Evolutionary conservation across 2,329 filamentous ascomycete species (phyloP).

Genomic region (Fusarium haematococcum): DNA sequence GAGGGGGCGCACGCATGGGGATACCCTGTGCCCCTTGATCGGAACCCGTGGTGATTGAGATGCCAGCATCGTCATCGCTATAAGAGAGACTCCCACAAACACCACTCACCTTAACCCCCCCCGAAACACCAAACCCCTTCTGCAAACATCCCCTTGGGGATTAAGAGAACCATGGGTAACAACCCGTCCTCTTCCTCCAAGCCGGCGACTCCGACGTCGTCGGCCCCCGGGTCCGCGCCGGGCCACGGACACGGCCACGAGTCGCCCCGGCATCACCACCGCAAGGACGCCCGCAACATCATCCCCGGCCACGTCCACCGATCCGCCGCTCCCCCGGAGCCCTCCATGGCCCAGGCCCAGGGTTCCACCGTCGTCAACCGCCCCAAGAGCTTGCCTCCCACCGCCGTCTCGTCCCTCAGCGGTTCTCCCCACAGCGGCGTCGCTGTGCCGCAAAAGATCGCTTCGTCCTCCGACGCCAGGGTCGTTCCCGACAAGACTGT

Average conservation of each 20-base stretch:
- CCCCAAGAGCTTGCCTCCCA: conserved; percentile 60
- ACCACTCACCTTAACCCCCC: too few species aligned
- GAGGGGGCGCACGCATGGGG: conserved; percentile 17
- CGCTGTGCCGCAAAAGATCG: conserved; percentile 44
- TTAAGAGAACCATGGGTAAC: conserved; percentile 50
- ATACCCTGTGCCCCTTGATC: not conserved
- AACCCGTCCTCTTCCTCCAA: conserved; percentile 54
- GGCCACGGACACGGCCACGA: conserved; percentile 40
- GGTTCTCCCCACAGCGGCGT: conserved; percentile 58
- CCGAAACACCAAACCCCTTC: too few species aligned
- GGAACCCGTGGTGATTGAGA: conserved; percentile 25
- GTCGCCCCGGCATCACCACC: conserved; percentile 47
- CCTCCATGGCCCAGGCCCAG: conserved; percentile 70
- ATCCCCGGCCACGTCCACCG: conserved; percentile 68
- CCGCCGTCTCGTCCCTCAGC: conserved; percentile 62
- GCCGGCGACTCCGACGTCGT: conserved; percentile 48
- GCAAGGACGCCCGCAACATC: conserved; percentile 59
- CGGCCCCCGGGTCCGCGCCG: conserved; percentile 42
- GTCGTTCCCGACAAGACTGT: conserved; percentile 17
- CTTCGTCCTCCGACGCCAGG: conserved; percentile 34
- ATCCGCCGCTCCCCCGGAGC: conserved; percentile 70
- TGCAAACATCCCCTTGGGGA: conserved; percentile 14
- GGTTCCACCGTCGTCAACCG: conserved; percentile 65
- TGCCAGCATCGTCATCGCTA: conserved; percentile 26
- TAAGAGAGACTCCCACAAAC: conserved; percentile 6